Conservation (phyloP, 352 stramenopile genomes). For the Thalassiosira livingstoniorum region DNA sequence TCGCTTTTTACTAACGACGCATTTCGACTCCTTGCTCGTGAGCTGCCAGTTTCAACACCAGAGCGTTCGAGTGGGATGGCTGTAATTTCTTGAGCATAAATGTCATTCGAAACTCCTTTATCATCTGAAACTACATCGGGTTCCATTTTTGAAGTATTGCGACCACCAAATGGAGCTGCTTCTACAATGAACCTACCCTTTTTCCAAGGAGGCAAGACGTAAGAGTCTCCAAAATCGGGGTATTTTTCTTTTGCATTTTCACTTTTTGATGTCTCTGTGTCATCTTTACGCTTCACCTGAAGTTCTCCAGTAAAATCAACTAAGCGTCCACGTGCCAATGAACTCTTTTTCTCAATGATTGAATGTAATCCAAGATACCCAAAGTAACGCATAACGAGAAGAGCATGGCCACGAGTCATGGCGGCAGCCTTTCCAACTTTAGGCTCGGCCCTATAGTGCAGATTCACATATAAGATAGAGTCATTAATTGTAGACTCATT, state of each 20-base stretch:
- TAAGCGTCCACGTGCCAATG: conserved; percentile 74
- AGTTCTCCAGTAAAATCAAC: conserved; percentile 85
- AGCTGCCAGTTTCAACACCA: conserved; percentile 32
- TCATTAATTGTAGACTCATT: background rate
- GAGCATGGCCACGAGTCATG: conserved; percentile 80
- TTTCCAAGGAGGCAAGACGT: conserved; percentile 64
- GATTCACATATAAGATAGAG: background rate
- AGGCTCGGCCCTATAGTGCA: conserved; percentile 44
- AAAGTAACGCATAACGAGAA: conserved; percentile 87
- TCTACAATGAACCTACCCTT: conserved; percentile 72
- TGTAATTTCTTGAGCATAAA: conserved; percentile 81
- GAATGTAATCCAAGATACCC: conserved; percentile 85
- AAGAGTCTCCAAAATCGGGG: conserved; percentile 50
- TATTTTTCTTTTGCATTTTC: conserved; percentile 46
- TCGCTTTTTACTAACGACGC: conserved; percentile 41
- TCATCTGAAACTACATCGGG: conserved; percentile 1
- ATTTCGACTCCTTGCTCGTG: conserved; percentile 46
- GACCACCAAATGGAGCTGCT: conserved; percentile 68
- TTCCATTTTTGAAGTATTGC: conserved; percentile 44
- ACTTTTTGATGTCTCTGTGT: conserved; percentile 27
- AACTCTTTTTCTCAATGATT: conserved; percentile 80
- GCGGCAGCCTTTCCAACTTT: conserved; percentile 61
- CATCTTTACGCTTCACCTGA: conserved; percentile 64
- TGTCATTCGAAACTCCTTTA: background rate
- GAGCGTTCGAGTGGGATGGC: conserved; percentile 68